phyloP scores from a whole-genome alignment of 768 basidiomycete genomes.

The Panellus pusillus region DNA sequence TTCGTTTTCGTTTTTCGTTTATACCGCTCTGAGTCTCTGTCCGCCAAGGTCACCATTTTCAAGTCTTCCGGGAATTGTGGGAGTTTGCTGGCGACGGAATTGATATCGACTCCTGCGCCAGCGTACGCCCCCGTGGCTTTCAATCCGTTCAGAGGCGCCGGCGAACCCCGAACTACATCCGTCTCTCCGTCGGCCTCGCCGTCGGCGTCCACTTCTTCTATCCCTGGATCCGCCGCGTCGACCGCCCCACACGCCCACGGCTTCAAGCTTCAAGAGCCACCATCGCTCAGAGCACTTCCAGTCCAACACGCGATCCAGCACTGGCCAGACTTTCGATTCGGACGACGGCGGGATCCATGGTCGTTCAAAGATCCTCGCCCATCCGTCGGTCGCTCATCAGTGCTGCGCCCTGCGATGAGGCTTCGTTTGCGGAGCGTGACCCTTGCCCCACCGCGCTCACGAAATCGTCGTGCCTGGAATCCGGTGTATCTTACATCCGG shows the following conservation, averaged over 20 bases:
- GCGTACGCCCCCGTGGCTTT: no score
- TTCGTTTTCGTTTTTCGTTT: no score
- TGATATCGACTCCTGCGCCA: no score
- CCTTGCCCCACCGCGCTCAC: slow-evolving; percentile 48
- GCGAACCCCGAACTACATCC: slow-evolving; percentile 62
- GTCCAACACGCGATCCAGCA: slow-evolving; percentile 50
- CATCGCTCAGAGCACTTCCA: slow-evolving; percentile 28
- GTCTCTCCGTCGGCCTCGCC: slow-evolving; percentile 41
- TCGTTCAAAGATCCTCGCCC: slow-evolving; percentile 46
- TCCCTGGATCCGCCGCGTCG: slow-evolving; percentile 23
- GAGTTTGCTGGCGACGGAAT: slow-evolving; percentile 95
- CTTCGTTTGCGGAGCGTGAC: slow-evolving; percentile 46
- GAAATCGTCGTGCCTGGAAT: slow-evolving; percentile 69
- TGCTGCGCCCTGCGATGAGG: slow-evolving; percentile 72
- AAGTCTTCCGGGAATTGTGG: slow-evolving; percentile 95
- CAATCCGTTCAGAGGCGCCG: no score
- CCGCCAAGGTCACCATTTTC: slow-evolving; percentile 90
- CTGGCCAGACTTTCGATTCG: slow-evolving; percentile 51
- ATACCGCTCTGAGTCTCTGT: no score
- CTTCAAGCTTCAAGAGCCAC: slow-evolving; percentile 36
- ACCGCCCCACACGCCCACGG: slow-evolving; percentile 35
- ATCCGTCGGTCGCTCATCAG: slow-evolving; percentile 62
- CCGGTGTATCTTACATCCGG: slow-evolving; percentile 59
- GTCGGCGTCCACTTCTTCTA: slow-evolving; percentile 33
- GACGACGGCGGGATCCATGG: slow-evolving; percentile 56